Conservation (phyloP, 306 rosid genomes). For the Hylodesmum podocarpum region DNA sequence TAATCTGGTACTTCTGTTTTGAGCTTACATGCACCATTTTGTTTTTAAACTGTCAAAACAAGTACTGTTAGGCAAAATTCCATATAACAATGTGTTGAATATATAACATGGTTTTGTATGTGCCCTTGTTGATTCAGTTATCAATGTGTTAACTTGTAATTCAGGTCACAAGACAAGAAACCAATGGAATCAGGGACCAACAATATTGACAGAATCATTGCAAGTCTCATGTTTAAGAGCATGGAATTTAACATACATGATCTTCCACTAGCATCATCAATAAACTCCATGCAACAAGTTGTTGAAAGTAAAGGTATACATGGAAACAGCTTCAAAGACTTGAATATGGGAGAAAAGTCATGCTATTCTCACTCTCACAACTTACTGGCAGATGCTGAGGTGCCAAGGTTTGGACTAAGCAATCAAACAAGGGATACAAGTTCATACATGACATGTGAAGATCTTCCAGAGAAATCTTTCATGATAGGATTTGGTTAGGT, state of each 20-base stretch:
- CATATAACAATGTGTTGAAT: not conserved
- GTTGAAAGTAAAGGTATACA: not conserved
- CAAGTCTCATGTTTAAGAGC: constrained; percentile 61
- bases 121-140: not conserved
- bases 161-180: constrained; percentile 38
- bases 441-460: constrained; percentile 1
- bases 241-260: constrained; percentile 35
- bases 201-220: constrained; percentile 56
- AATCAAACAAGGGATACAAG: not conserved
- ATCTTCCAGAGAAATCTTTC: constrained; percentile 13
- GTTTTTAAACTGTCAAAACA: not conserved
- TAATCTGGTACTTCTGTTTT: not conserved
- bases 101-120: not conserved
- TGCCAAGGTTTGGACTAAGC: constrained; percentile 30
- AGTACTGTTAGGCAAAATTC: not conserved
- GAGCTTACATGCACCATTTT: not conserved
- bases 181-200: constrained; percentile 50
- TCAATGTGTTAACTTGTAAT: constrained; percentile 11
- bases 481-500: constrained; percentile 27
- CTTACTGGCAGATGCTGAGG: constrained; percentile 31
- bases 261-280: constrained; percentile 28
- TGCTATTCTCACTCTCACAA: not conserved
- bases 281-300: constrained; percentile 26
- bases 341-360: not conserved
- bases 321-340: not conserved